Evolutionary conservation across 371 early-diverging fungal genomes (phyloP), one percentile per base, ranked within the genome.

Genomic region (Syncephalastrum contaminatum): DNA sequence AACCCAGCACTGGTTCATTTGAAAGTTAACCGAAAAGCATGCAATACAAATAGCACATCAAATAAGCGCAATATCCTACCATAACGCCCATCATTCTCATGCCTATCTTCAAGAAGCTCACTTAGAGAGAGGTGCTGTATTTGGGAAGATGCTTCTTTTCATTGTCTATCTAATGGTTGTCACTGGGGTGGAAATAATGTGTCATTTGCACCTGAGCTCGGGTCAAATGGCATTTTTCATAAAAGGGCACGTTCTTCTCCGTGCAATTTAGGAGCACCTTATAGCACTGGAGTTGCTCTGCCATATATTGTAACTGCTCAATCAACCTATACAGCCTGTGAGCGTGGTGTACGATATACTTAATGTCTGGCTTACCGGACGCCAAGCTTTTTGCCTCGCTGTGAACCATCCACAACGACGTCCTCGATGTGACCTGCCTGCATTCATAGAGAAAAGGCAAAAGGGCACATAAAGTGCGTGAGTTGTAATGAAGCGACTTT

Each of bases 181-280:
- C 36, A 30, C 36, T 30, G 36, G 7, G 36, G 36, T 61, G 45
- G 54, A 63, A 66, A 66, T 93, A 94, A 25, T 73, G 67, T 2
- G 86, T 85, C 93, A 93, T 93, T 69, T 95, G 92, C 53, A 86
- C 78, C 48, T 89, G 93, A 74, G 95, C 94, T 50, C 85, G 77
- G n/a, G 61, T 68, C 50, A 96, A 81, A 1, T 92, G 93, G 64
- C 97, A 96, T 72, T 97, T 98, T 59, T 88, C 85, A 69, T 99
- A 99, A 66, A 99, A 99, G 15, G 84, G 68, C 20, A 92, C 82
- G 69, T 97, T 98, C 30, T 88, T 77, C 45, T 87, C 82, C 51
- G 75, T 80, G 77, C 98, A 97, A 70, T 95, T 92, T 46, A 99
- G 84, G 48, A 88, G 84, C 43, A 89, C 73, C 69, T 90, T 92